Evolutionary conservation across 768 basidiomycete species (phyloP).

Genomic region (Scleroderma bovista): DNA sequence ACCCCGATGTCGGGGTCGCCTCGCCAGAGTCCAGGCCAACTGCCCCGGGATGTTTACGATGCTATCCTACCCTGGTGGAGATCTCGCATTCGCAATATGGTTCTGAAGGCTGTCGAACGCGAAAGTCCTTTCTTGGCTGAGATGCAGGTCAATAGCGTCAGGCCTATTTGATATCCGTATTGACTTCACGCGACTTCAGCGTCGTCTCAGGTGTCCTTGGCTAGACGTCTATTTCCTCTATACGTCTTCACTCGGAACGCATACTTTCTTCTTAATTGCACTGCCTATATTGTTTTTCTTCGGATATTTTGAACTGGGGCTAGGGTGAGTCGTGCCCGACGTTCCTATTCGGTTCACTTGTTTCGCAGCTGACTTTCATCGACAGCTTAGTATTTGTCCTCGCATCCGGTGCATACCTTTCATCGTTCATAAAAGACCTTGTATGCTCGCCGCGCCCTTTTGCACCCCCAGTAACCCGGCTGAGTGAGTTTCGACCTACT

Average conservation of each 20-base stretch:
- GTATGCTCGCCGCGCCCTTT: conserved; percentile 88
- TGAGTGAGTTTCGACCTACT: conserved; percentile 50
- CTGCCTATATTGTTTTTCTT: conserved; percentile 89
- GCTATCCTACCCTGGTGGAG: conserved; percentile 61
- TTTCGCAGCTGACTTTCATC: conserved; percentile 1
- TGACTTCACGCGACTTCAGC: conserved; percentile 28
- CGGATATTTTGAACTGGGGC: conserved; percentile 63
- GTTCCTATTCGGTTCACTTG: background rate
- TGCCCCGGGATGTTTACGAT: conserved; percentile 59
- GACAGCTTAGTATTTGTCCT: conserved; percentile 63
- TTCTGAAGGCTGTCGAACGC: conserved; percentile 48
- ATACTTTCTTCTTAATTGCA: conserved; percentile 91
- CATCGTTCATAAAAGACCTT: conserved; percentile 85
- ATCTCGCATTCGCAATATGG: conserved; percentile 46
- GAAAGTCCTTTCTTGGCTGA: conserved; percentile 59
- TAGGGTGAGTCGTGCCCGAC: conserved; percentile 53
- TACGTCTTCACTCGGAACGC: conserved; percentile 73
- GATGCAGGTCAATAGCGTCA: conserved; percentile 46
- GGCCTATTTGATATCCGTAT: conserved; percentile 1
- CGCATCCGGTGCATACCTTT: conserved; percentile 77
- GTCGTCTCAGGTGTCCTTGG: conserved; percentile 53
- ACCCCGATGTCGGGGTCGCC: too few species aligned
- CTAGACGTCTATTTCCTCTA: conserved; percentile 82
- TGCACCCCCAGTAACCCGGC: conserved; percentile 83
- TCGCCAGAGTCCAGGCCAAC: conserved; percentile 15